These are phyloP conservation scores for Uronychia binucleata DNA, from an alignment of 73 alveolate species.

Conservation along the genomic window DNA sequence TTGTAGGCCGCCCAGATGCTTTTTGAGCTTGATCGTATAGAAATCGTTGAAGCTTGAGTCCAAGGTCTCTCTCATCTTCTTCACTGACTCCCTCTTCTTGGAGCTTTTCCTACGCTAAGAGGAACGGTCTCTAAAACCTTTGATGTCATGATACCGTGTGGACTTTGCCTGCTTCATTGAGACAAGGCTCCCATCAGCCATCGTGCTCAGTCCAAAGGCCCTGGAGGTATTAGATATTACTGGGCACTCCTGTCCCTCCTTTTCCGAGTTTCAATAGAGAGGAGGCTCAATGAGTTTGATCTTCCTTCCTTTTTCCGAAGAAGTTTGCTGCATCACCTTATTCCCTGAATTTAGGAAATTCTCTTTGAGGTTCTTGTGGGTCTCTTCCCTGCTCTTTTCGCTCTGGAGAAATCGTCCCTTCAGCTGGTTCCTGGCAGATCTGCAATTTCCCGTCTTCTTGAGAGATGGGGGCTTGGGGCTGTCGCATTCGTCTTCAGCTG, in stretches of 20 bases:
- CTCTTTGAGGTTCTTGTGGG: background rate
- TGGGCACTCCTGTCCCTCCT: background rate
- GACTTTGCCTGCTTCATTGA: background rate
- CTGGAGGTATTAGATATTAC: too few species aligned
- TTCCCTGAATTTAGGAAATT: background rate
- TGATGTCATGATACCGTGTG: background rate
- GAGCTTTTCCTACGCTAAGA: background rate
- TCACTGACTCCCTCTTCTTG: background rate
- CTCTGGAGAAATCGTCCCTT: background rate
- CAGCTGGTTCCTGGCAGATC: too few species aligned
- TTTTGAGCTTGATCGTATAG: too few species aligned
- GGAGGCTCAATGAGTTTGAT: background rate
- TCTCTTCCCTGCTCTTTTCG: background rate
- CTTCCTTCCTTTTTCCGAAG: too few species aligned
- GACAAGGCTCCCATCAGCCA: background rate
- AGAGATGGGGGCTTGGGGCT: background rate
- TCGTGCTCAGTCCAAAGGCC: background rate
- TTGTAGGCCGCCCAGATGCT: too few species aligned
- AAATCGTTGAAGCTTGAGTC: too few species aligned
- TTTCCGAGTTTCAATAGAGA: background rate
- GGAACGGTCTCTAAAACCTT: background rate
- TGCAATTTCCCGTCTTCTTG: background rate
- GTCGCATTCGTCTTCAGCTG: background rate
- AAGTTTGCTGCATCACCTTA: background rate
- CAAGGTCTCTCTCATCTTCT: background rate